Base-by-base conservation (phyloP, 352 stramenopile genomes). In the Aphanomyces stellatus region DNA sequence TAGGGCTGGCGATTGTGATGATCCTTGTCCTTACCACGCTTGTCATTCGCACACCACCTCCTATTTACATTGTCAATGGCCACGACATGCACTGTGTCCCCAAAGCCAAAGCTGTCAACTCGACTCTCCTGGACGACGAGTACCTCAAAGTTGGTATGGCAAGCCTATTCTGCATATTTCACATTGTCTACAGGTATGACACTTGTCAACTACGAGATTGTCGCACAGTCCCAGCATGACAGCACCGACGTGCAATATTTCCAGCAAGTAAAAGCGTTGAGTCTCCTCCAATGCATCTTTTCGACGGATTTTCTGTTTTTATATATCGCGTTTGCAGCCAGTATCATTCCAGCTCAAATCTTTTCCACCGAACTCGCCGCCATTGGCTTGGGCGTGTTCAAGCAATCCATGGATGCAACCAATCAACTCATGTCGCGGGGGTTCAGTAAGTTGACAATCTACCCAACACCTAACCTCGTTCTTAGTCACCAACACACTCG, bases 211-310 rank as follows among this genome's bases (percentile, higher is more conserved):
- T 67, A 67, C 35, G 37, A 37, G 19, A 13, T 57, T 30, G 49
- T 67, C n/a, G n/a, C n/a, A n/a, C 49, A 35, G 33, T 17, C 6
- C 22, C 17, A 30, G 25, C 10, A 34, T 4, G 60, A 67, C 5
- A 41, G 49, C 49, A 67, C 60, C 19, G 60, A 67, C 27, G 4
- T 25, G n/a, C 24, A 24, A 4, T 67, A 67, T 41, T 46, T 57
- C 28, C 13, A 67, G 49, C 60, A 67, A 55, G 60, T 67, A 27
- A 67, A 67, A 33, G 60, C 60, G 15, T 10, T 67, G 41, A 34
- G n/a, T 13, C 49, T 67, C 8, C 7, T 60, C 7, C 60, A 67
- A 33, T 67, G 60, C 60, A 67, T 67, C 22, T 48, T 33, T 5
- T 67, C 60, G 41, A 67, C 25, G 11, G 60, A 67, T 30, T 67